Evolutionary conservation across 2,329 filamentous ascomycete genomes (phyloP), one percentile per base, ranked within the genome.

Genomic region (Xylariaceae sp.): DNA sequence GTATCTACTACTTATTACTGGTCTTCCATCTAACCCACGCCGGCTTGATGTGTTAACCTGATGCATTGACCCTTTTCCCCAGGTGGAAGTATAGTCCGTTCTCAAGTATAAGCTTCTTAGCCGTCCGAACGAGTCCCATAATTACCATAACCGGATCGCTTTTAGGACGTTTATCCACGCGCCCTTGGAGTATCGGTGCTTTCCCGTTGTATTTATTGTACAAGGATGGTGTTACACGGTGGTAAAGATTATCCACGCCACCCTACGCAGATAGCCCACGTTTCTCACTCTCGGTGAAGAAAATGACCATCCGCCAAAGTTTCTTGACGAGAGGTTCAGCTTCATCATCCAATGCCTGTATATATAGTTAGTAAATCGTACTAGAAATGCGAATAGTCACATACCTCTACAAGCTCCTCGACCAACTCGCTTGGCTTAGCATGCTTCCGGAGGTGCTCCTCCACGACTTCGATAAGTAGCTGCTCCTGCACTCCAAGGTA

Each of bases 231-330:
- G 23, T 47, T 46, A 37, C 48, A 49, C 40, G 14, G 20, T 51
- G 18, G 19, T 26, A 14, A 26, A 23, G 19, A 42, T 43, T 19
- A 20, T 29, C 12, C 46, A 20, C 18, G 20, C 10, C n/a, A 41
- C 10, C 52, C 63, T 79, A 91, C 48, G 86, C 84, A 19, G 89
- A 89, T 58, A 97, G 79, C 1, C 93, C 93, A 61, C 92, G 81
- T 78, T 95, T 96, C 81, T 96, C 93, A 69, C 89, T 90, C 75
- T 98, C 93, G 5, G 91, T 95, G 69, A 93, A 97, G 85, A 97
- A 98, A 68, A 98, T 96, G 55, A 97, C 87, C 91, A 98, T 96
- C 48, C 93, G 86, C 95, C 95, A 99, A 37, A 99, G 83, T 78
- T 97, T 98, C 84, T 91, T 96, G 48, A 98, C 93, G 64, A 99